Evolutionary conservation across 805 yeast species (phyloP), one percentile per base, ranked within the genome.

Genomic region (Lachancea mirantina): DNA sequence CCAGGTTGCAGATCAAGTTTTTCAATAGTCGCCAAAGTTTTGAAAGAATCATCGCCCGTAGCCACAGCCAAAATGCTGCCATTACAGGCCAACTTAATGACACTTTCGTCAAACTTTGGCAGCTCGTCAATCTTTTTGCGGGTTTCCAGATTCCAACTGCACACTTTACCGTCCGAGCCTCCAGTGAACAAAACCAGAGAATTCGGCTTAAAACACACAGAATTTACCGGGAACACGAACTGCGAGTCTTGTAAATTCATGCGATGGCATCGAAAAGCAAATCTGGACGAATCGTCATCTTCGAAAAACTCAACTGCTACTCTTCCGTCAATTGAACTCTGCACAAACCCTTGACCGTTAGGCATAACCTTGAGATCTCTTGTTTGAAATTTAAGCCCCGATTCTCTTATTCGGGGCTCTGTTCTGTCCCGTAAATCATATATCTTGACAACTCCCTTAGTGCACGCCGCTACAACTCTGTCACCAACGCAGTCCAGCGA

Each of bases 131-230:
- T 68, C 42, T 95, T 71, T 51, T 81, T 85, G 50, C 77, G 73
- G 18, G 88, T 74, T 38, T 76, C 81, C 52, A 84, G 77, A 53
- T 87, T 96, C 97, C 97, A 89, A 52, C 80, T 70, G 46, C 84
- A 77, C 47, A 87, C 80, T 26, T 83, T 70, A 8, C 95, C 94
- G 59, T 89, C 97, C 2, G 92, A 71, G 1, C 97, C 96, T 2
- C 94, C 94, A 2, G 96, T 88, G 38, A 77, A 74, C 48, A 89
- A 72, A 1, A 94, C 82, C 11, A 84, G 83, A 50, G 72, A 73
- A 13, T 66, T 62, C 1, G 92, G 89, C 50, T 83, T 89, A 68
- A 88, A 85, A 8, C 72, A 60, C 19, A 89, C 68, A 8, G 84
- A 63, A 52, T 85, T 84, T 18, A 89, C 84, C 0, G 95, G 70